Base-by-base conservation (phyloP, 768 basidiomycete genomes). In the Boletus subcaerulescens region DNA sequence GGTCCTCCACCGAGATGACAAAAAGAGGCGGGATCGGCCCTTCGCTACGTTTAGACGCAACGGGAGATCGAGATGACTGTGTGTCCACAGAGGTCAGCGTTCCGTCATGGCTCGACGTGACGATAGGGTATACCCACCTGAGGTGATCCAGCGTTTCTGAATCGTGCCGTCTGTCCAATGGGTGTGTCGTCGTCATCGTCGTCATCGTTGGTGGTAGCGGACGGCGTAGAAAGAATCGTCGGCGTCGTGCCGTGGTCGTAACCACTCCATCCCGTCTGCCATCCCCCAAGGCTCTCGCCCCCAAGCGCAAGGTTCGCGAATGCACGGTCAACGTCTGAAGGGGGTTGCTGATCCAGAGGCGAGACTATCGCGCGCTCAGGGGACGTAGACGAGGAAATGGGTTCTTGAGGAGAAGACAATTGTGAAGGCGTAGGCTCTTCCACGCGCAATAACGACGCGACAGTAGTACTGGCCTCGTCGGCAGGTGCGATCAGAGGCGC, bases 1-100 rank as follows among this genome's bases (percentile, higher is more conserved):
- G 97, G 71, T 99, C 97, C 50, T 93, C 91, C n/a, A 99, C 93
- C 0, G 89, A 83, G 59, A 99, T 92, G 9, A 81, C 70, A 68
- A 97, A 98, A 24, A 89, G 75, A 20, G 91, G 89, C 52, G 80
- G 82, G 36, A 87, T 63, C 1, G 77, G 77, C 51, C 76, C 79
- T 48, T 83, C 65, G 41, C 57, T 68, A 41, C 63, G 68, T 22
- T 64, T 57, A 32, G 59, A 38, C 7, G 55, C 41, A 22, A 43
- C 33, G 9, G 62, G 59, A 17, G 65, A 63, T 35, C 36, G 45
- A 46, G 63, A 56, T 32, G 33, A 48, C 59, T 71, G 38, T 32
- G 15, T 12, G 18, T 42, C 31, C 53, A 40, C 32, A 40, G 26
- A 33, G 29, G 17, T 60, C 46, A 58, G 42, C 7, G 2, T 31